A percentile compares a stretch with the other conserved stretches of the same genome.
Conservation (phyloP, 2,329 filamentous ascomycete genomes). For the Catunica adiposa region DNA sequence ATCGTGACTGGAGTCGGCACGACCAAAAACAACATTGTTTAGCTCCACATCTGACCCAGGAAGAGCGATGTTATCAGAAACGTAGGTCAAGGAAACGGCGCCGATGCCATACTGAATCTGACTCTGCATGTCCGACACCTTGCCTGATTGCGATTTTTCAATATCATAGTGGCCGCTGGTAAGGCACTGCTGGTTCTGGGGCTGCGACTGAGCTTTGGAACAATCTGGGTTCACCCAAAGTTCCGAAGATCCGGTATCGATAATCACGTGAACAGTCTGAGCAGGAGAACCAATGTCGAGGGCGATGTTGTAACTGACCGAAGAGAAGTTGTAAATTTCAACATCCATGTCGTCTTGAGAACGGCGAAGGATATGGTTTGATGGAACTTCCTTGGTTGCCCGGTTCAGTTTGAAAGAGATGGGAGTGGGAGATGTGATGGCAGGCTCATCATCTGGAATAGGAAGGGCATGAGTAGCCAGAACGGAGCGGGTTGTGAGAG, state of each 20-base stretch:
- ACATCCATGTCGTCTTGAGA: conserved; percentile 13
- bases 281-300: conserved; percentile 24
- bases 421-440: background rate
- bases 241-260: conserved; percentile 27
- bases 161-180: conserved; percentile 15
- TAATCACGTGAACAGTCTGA: conserved; percentile 24
- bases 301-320: conserved; percentile 25
- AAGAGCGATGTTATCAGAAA: conserved; percentile 20
- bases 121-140: conserved; percentile 14
- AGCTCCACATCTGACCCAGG: conserved; percentile 18
- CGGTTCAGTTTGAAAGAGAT: conserved; percentile 9
- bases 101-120: conserved; percentile 21
- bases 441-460: background rate
- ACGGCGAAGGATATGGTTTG: conserved; percentile 4
- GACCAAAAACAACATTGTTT: conserved; percentile 20
- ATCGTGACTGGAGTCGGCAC: conserved; percentile 18
- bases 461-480: conserved; percentile 1
- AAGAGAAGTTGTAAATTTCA: conserved; percentile 15
- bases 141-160: conserved; percentile 17
- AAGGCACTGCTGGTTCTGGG: conserved; percentile 14
- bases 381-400: conserved; percentile 4
- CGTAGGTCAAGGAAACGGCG: conserved; percentile 19
- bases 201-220: conserved; percentile 13
- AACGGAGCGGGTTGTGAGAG: background rate
- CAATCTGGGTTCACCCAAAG: conserved; percentile 29